Evolutionary conservation across 331 rosid species (phyloP).

Genomic region (Cydonia oblonga): DNA sequence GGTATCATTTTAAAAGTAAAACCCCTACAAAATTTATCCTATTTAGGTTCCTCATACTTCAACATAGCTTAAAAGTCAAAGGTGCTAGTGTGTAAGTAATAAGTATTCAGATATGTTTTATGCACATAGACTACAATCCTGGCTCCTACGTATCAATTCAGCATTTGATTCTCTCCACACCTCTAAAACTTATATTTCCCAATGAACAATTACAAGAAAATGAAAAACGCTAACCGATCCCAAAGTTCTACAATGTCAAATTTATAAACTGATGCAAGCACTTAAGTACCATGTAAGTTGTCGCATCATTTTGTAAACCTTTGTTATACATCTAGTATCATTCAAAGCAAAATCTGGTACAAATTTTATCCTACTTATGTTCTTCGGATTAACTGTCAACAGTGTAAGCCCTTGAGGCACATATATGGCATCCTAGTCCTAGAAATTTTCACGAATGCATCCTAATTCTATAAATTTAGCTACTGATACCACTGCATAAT

Average conservation of each 20-base stretch:
- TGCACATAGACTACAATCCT: neutral
- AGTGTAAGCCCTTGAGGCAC: neutral
- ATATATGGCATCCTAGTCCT: neutral
- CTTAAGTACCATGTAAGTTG: neutral
- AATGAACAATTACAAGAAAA: no score
- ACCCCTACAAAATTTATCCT: no score
- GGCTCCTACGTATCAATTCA: neutral
- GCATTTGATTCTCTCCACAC: no score
- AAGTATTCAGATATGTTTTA: no score
- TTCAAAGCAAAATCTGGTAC: neutral
- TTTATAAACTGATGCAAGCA: no score
- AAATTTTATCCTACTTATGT: neutral
- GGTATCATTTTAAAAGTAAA: no score
- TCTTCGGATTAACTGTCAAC: neutral
- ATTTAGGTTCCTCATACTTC: no score
- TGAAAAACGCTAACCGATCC: no score
- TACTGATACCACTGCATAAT: neutral
- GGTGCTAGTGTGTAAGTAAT: no score
- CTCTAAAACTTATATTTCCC: no score
- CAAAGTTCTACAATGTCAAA: no score
- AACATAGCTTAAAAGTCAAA: no score
- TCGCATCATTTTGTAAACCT: neutral
- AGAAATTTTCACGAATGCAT: neutral
- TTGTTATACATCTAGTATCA: neutral
- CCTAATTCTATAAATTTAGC: neutral